Percentiles rank a stretch among this genome's conserved stretches.
Conservation (phyloP, 768 basidiomycete species). For the Leccinellum albellum region DNA sequence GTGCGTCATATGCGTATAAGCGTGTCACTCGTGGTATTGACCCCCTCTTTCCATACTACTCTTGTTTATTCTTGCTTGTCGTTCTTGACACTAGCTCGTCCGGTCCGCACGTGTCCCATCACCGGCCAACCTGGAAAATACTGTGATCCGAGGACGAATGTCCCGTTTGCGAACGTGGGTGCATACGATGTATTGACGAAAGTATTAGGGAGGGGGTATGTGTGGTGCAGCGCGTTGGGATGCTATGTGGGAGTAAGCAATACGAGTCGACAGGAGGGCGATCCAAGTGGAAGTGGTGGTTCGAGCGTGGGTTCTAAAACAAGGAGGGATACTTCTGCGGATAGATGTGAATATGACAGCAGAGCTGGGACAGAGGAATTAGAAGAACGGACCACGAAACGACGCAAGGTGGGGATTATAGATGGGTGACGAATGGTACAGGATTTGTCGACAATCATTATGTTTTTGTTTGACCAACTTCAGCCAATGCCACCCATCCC, state of each 20-base stretch:
- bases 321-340: neutral
- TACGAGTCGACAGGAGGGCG: neutral
- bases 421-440: slow-evolving; percentile 1
- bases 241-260: slow-evolving; percentile 35
- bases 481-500: neutral
- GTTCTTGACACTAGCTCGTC: slow-evolving; percentile 42
- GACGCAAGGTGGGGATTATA: slow-evolving; percentile 8
- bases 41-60: neutral
- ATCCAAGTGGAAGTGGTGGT: neutral
- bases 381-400: slow-evolving; percentile 14
- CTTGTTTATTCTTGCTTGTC: neutral
- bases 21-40: neutral
- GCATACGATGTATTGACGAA: slow-evolving; percentile 64
- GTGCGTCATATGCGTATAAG: slow-evolving; percentile 37
- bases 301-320: neutral
- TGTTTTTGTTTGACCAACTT: neutral
- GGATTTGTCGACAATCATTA: neutral
- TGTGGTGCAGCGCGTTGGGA: slow-evolving; percentile 51
- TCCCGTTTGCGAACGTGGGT: slow-evolving; percentile 69
- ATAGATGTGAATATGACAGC: neutral
- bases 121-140: slow-evolving; percentile 79
- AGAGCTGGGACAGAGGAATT: neutral
- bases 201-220: slow-evolving; percentile 63
- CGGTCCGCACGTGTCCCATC: slow-evolving; percentile 64
- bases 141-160: slow-evolving; percentile 71